Base-by-base conservation (phyloP, 1,139 yeast genomes). In the Nakaseomyces kungkrabaensis region DNA sequence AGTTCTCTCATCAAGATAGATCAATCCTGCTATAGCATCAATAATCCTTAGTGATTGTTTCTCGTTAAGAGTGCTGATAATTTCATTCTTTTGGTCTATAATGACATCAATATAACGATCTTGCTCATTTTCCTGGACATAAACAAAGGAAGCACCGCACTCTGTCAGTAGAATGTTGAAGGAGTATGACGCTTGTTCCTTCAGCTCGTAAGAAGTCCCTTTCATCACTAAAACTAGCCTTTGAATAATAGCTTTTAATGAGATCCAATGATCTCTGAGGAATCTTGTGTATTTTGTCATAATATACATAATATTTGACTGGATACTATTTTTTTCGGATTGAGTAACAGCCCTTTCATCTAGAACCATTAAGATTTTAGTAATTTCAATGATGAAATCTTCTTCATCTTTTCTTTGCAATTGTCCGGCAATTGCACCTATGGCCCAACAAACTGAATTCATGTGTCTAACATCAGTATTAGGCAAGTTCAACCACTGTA, bases 111-210 rank as follows among this genome's bases (percentile, higher is more conserved):
- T 86, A 60, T 90, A 88, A 10, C 97, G 96, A 63, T 82, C 92
- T 7, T 75, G 66, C 68, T 90, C 97, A 54, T 81, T 82, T 13
- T 79, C 78, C 68, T 89, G 97, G 54, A 77, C 79, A 38, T 82
- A 85, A 32, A 89, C 95, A 69, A 92, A 89, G 67, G 89, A 96
- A 55, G 88, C 81, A 69, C 88, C 89, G 74, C 98, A 92, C 69
- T 90, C 90, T 58, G 78, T 81, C 11, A 96, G 86, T 65, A 92
- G 90, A 68, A 90, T 92, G 63, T 88, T 87, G 67, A 92, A 94
- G 0, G 98, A 92, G 68, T 92, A 97, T 73, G 98, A 92, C 5
- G 98, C 98, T 98, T 92, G 92, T 68, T 92, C 97, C 72, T 90
- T 97, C 54, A 92, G 97, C 69, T 97, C 97, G 68, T 88, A 97